Evolutionary conservation across 768 basidiomycete species (phyloP).

Genomic region (Lactifluus pinguis): DNA sequence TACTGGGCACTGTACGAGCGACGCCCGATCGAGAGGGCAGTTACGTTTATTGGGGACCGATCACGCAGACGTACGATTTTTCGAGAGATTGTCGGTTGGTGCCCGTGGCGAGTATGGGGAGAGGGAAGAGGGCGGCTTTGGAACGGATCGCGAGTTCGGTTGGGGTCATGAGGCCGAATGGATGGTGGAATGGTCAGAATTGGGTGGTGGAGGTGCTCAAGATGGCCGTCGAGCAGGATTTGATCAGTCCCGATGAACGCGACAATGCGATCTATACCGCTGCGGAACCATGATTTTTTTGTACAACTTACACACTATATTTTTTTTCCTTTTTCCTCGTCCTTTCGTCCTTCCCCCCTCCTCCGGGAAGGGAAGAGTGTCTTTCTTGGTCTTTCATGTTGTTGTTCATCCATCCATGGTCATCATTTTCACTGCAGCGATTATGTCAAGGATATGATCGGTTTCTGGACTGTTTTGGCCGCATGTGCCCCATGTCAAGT

Average conservation of each 20-base stretch:
- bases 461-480: too few relatives aligned
- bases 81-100: constrained; percentile 6
- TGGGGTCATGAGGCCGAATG: constrained; percentile 18
- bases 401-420: too few relatives aligned
- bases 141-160: constrained; percentile 17
- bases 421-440: too few relatives aligned
- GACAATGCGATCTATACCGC: constrained; percentile 17
- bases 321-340: too few relatives aligned
- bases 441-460: too few relatives aligned
- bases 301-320: neutral
- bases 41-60: constrained; percentile 17
- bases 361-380: too few relatives aligned
- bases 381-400: too few relatives aligned
- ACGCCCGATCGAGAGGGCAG: constrained; percentile 12
- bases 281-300: constrained; percentile 8
- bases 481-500: too few relatives aligned
- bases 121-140: constrained; percentile 10
- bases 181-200: constrained; percentile 21
- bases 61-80: constrained; percentile 13
- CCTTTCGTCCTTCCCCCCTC: neutral
- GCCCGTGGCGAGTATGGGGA: constrained; percentile 10
- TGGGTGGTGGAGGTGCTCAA: constrained; percentile 20
- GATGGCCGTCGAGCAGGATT: constrained; percentile 15
- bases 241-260: constrained; percentile 15
- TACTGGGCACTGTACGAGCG: neutral